phyloP scores from a whole-genome alignment of 345 rosid species.

The Nephelium lappaceum region DNA sequence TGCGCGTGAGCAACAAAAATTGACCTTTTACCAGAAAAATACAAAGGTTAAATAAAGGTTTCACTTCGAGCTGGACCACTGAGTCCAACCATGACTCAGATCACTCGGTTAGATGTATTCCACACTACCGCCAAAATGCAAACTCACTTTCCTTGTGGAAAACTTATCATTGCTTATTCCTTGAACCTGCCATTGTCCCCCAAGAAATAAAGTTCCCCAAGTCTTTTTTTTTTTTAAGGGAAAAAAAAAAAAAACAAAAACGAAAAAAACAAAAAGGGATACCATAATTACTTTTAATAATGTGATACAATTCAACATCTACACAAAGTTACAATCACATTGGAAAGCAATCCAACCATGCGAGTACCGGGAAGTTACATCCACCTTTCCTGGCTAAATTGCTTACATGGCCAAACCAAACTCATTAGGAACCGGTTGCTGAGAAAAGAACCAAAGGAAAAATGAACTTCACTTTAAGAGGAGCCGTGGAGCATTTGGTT shows the following conservation, averaged over 20 bases:
- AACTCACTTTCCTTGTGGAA: not conserved
- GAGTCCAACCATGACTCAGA: not conserved
- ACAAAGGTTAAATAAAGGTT: constrained; percentile 13
- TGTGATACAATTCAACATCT: not conserved
- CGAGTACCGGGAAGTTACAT: not conserved
- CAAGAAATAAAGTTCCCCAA: not conserved
- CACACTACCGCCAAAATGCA: constrained; percentile 1
- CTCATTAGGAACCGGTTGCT: not conserved
- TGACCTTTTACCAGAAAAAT: constrained; percentile 23
- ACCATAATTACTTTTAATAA: not conserved
- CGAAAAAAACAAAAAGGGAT: too few species aligned
- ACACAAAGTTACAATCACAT: not conserved
- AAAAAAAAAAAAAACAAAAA: too few species aligned
- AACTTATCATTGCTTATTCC: not conserved
- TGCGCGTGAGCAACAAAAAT: not conserved
- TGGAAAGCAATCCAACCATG: not conserved
- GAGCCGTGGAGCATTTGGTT: not conserved
- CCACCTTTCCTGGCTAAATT: not conserved
- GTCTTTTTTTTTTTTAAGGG: too few species aligned
- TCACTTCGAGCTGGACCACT: too few species aligned
- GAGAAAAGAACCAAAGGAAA: not conserved
- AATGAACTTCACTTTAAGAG: not conserved
- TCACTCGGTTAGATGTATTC: not conserved
- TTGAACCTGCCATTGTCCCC: not conserved
- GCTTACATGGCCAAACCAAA: not conserved